These are phyloP conservation scores for Scutellaria minor DNA, from an alignment of 257 asterid genomes.

Conservation along the genomic window DNA sequence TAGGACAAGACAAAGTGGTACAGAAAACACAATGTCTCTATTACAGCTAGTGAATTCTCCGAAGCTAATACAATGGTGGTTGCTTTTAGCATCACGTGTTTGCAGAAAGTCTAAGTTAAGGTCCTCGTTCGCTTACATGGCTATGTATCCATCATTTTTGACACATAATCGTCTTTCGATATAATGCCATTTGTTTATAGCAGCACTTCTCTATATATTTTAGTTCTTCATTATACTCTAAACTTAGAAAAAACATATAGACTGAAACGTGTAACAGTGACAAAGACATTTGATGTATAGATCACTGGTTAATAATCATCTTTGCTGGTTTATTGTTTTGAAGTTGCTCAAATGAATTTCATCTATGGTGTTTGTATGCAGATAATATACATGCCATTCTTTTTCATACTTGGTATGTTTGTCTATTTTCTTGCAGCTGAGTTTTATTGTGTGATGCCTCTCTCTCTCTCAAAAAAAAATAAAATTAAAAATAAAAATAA, in stretches of 20 bases:
- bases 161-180: slow-evolving; percentile 20
- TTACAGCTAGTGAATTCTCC: slow-evolving; percentile 26
- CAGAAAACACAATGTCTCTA: slow-evolving; percentile 35
- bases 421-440: too few species aligned
- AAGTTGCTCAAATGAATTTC: not conserved
- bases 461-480: too few species aligned
- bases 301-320: not conserved
- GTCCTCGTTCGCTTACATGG: not conserved
- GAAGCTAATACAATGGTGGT: not conserved
- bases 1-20: slow-evolving; percentile 29
- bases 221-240: slow-evolving; percentile 6
- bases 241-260: slow-evolving; percentile 6
- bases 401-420: too few species aligned
- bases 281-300: slow-evolving; percentile 5
- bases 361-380: not conserved
- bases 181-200: slow-evolving; percentile 37
- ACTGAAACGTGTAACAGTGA: slow-evolving; percentile 27
- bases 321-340: not conserved
- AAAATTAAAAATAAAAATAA: too few species aligned
- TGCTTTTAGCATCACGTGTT: slow-evolving; percentile 14
- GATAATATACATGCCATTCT: not conserved
- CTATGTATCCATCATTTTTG: slow-evolving; percentile 37
- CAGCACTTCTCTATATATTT: slow-evolving; percentile 22
- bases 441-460: too few species aligned
- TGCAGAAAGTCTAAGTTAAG: slow-evolving; percentile 3